Evolutionary conservation across 805 yeast species (phyloP), one percentile per base, ranked within the genome.

Genomic region (Cyberlindnera americana): DNA sequence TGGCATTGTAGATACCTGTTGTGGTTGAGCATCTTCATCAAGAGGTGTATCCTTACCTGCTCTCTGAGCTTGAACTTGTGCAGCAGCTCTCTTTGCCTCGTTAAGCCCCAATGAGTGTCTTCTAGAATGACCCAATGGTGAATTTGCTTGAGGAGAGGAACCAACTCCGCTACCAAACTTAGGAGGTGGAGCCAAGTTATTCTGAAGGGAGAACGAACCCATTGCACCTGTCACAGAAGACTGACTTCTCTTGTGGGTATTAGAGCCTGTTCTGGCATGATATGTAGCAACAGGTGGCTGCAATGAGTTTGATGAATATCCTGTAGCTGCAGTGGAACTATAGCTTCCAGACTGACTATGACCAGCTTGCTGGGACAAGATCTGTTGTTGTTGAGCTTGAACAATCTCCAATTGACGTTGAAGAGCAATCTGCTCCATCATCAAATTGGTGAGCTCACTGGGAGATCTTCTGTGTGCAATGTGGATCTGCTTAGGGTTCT

Each of bases 401-500:
- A 88, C 95, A 48, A 78, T 71, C 54, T 93, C 97, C 66, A 90
- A 72, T 60, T 91, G 97, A 53, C 91, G 89, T 63, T 93, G 97
- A 43, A 93, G 72, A 24, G 70, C 81, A 59, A 84, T 78, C 58
- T 85, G 95, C 64, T 91, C 98, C 54, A 87, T 72, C 96, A 91
- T 91, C 49, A 91, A 69, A 40, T 83, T 84, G 3, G 98, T 91
- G 60, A 93, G 71, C 61, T 93, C 99, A 51, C 90, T 79, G n/a
- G 97, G 97, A 3, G 97, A 84, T 45, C 96, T 76, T 56, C 98
- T 77, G 57, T 93, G 98, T n/a, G 98, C 98, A 49, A 91, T 89
- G 65, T 89, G 95, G 44, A 93, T 71, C 45, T 77, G 78, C 50
- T 75, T 74, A 28, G 83, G 82, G 40, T 62, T 61, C 44, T 67